Evolutionary conservation across 352 stramenopile genomes (phyloP), one percentile per base, ranked within the genome.

Genomic region (Phytophthora colocasiae): DNA sequence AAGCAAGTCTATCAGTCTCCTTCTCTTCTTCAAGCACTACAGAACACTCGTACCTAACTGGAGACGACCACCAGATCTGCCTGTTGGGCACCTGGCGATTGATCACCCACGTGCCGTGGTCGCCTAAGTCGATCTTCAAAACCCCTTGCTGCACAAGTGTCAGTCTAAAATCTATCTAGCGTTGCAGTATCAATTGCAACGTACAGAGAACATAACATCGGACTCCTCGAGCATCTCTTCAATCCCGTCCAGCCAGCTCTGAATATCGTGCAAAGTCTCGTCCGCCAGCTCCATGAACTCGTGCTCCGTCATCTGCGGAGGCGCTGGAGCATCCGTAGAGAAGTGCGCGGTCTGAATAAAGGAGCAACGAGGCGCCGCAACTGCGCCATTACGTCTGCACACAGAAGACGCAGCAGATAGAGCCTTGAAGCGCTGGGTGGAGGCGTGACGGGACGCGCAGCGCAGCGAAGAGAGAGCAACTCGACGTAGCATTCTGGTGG

Each of bases 61-160:
- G 97, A 57, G 95, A 99, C 6, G 94, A 98, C 96, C 96, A 99
- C 95, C 95, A 98, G 57, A 98, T 95, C 75, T 99, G 96, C 38
- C 89, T 83, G 81, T 99, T 99, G 4, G 97, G 97, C 38, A 97
- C 97, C 74, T 99, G 97, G 67, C 98, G 98, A 79, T 99, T 99
- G 61, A 99, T 87, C 29, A 99, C 97, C 91, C 93, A 99, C 45
- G 94, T 98, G 58, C 97, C 96, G 67, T 97, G 79, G 24, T 96
- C 85, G 41, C 93, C 95, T 24, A 99, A 78, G 44, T 95, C 88
- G 50, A 99, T 92, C 43, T 97, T 98, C 38, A 99, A 70, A 11
- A 99, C 97, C 26, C 97, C 97, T 97, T 98, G 93, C 92, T 97
- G 71, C 29, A 56, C 12, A 2, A 48, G 43, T 17, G n/a, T 49